These are phyloP conservation scores for Scutellospora calospora DNA, from an alignment of 371 early-diverging fungal genomes.

Conservation along the genomic window DNA sequence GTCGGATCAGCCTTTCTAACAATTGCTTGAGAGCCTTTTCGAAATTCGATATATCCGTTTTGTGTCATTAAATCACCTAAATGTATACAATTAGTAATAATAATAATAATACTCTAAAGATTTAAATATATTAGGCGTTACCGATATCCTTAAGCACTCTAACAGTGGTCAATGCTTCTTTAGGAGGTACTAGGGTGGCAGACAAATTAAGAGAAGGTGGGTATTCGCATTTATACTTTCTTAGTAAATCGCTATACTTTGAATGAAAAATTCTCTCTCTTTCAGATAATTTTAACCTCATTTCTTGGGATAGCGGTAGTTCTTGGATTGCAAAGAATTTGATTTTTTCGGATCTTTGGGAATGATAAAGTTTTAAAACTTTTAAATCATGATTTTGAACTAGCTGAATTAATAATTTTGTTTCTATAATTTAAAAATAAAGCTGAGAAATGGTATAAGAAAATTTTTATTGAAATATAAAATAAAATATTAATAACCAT, in stretches of 20 bases:
- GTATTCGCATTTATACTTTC: background rate
- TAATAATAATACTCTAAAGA: background rate
- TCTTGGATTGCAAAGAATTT: background rate
- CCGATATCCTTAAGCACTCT: background rate
- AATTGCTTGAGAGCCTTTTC: background rate
- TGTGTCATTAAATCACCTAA: background rate
- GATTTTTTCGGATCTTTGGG: background rate
- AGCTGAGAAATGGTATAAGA: no score
- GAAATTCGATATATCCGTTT: conserved; percentile 13
- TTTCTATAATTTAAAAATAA: no score
- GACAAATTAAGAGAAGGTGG: background rate
- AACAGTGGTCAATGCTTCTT: background rate
- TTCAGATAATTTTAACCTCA: background rate
- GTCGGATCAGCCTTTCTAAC: conserved; percentile 13
- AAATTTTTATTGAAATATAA: no score
- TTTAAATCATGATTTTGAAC: background rate
- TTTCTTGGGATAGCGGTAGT: background rate
- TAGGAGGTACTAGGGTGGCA: background rate
- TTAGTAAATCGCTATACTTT: background rate
- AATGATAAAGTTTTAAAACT: background rate
- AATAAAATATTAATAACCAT: no score
- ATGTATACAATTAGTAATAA: background rate
- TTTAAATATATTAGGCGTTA: background rate
- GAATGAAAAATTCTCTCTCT: background rate
- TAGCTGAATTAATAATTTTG: background rate